Conservation (phyloP, 1,284 basidiomycete genomes). For the Violaceomyces palustris region DNA sequence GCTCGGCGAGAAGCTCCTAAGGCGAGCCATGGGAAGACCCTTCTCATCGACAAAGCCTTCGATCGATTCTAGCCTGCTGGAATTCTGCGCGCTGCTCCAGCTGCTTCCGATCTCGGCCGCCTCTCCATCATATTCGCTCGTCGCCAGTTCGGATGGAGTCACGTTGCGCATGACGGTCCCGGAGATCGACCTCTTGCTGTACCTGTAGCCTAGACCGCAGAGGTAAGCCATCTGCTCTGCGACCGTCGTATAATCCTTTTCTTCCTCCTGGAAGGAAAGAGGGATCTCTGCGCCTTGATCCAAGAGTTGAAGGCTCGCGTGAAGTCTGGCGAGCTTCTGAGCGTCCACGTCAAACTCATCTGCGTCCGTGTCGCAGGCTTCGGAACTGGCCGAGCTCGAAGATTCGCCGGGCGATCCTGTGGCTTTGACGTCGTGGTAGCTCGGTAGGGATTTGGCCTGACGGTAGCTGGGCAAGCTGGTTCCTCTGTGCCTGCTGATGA, state of each 20-base stretch:
- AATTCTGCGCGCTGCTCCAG: background rate
- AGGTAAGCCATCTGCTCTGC: constrained; percentile 28
- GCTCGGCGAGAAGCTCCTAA: no score
- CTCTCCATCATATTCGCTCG: background rate
- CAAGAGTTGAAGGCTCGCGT: constrained; percentile 12
- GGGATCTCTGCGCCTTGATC: constrained; percentile 8
- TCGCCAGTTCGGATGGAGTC: no score
- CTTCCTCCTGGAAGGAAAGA: constrained; percentile 3
- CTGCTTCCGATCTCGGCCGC: background rate
- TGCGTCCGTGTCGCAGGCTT: background rate
- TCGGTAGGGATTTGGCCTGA: background rate
- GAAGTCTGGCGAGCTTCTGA: constrained; percentile 16
- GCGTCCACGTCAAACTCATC: constrained; percentile 7
- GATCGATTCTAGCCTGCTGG: no score
- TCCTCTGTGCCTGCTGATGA: no score
- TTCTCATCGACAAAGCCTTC: no score
- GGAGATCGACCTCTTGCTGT: background rate
- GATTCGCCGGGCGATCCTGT: no score
- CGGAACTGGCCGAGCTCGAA: background rate
- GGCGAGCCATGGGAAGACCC: no score
- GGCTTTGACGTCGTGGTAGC: background rate
- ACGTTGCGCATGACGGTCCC: no score
- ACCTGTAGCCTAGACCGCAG: constrained; percentile 20
- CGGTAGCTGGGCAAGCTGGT: background rate
- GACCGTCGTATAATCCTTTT: background rate